These are phyloP conservation scores for Anacardium occidentale DNA, from an alignment of 345 rosid genomes.

Conservation along the genomic window DNA sequence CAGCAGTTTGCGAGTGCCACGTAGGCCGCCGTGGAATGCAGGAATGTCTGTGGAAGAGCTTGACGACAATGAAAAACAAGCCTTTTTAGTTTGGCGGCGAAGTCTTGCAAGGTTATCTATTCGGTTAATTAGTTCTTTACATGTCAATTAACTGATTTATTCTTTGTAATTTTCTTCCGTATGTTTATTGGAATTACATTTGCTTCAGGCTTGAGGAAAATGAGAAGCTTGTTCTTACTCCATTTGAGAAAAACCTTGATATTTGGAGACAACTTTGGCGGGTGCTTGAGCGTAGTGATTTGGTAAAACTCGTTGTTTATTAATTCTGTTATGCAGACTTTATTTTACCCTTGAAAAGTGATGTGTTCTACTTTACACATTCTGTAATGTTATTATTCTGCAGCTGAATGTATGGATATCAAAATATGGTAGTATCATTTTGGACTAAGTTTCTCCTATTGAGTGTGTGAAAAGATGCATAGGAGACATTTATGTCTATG, in stretches of 20 bases:
- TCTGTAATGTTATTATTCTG: background rate
- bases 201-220: conserved; percentile 84
- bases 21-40: conserved; percentile 55
- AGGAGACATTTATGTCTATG: background rate
- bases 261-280: conserved; percentile 99
- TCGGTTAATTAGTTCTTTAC: too few species aligned
- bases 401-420: background rate
- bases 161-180: background rate
- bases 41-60: conserved; percentile 52
- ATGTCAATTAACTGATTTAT: background rate
- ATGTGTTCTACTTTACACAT: background rate
- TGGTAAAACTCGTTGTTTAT: conserved; percentile 47
- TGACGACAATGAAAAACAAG: conserved; percentile 72
- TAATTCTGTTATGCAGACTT: background rate
- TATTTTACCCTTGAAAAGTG: background rate
- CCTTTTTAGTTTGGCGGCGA: conserved; percentile 82
- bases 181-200: conserved; percentile 5
- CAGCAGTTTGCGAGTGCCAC: conserved; percentile 64
- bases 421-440: background rate
- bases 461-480: background rate
- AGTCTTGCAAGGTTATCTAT: conserved; percentile 63
- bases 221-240: conserved; percentile 87
- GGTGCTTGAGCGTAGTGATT: conserved; percentile 92
- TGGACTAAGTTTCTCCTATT: background rate
- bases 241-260: conserved; percentile 96